Evolutionary conservation across 192 early-diverging fungal genomes (phyloP).

Genomic region (Rhizophagus sp.): DNA sequence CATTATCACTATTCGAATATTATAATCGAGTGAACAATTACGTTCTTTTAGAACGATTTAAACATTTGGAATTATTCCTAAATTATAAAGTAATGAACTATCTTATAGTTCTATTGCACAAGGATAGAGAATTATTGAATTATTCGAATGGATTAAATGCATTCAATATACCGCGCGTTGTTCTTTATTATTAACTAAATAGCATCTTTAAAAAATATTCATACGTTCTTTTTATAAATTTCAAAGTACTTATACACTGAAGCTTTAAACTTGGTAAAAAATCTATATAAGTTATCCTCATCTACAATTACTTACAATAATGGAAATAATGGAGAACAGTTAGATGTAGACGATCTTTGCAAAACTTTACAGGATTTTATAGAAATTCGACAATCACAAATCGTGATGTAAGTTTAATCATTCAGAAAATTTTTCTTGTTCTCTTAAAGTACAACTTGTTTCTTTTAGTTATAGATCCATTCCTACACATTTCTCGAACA

Average conservation of each 20-base stretch:
- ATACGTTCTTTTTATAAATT: background rate
- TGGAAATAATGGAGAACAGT: background rate
- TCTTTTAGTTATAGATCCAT: conserved; percentile 37
- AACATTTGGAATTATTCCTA: too few species aligned
- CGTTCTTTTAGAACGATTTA: background rate
- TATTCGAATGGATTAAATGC: too few species aligned
- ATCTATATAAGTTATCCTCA: background rate
- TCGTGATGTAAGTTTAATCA: background rate
- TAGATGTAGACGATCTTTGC: background rate
- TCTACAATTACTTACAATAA: background rate
- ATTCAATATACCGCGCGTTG: too few species aligned
- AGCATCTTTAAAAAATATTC: background rate
- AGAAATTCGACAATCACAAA: conserved; percentile 25
- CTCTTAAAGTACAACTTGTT: background rate
- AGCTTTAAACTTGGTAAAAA: conserved; percentile 10
- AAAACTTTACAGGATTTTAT: conserved; percentile 27
- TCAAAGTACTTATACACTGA: conserved; percentile 8
- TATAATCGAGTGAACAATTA: background rate
- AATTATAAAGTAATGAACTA: too few species aligned
- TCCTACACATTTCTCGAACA: conserved; percentile 24
- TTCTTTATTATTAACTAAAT: background rate
- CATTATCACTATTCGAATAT: background rate
- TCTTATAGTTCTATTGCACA: too few species aligned
- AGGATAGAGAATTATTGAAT: background rate
- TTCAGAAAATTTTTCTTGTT: background rate